phyloP scores from a whole-genome alignment of 441 rosid genomes.

The Aquilaria agallochum region DNA sequence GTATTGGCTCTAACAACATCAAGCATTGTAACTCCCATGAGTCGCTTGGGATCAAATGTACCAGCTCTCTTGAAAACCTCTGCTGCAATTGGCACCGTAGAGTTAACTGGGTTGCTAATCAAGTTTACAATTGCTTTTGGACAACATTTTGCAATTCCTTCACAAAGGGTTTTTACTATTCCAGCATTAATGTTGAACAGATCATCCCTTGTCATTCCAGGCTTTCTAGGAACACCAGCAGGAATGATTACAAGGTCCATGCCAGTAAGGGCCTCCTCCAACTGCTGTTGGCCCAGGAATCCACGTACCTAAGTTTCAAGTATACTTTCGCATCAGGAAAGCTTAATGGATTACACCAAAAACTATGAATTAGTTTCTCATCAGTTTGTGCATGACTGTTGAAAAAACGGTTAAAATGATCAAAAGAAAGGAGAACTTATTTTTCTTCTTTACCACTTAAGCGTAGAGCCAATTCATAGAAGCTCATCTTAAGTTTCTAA shows the following conservation, averaged over 20 bases:
- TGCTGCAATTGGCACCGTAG: conserved; percentile 87
- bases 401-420: too few relatives aligned
- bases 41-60: conserved; percentile 67
- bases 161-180: conserved; percentile 80
- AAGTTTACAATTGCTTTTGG: conserved; percentile 80
- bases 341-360: too few relatives aligned
- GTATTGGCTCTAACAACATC: conserved; percentile 94
- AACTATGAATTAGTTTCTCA: too few relatives aligned
- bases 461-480: too few relatives aligned
- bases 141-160: conserved; percentile 82
- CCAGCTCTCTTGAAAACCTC: conserved; percentile 92
- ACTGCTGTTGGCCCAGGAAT: conserved; percentile 72
- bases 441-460: too few relatives aligned
- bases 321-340: too few relatives aligned
- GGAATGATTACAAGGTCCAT: conserved; percentile 90
- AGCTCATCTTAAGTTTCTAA: too few relatives aligned
- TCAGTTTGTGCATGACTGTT: too few relatives aligned
- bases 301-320: conserved; percentile 55
- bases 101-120: conserved; percentile 94
- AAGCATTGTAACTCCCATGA: conserved; percentile 90
- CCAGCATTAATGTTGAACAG: conserved; percentile 93
- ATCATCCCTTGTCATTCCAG: conserved; percentile 98
- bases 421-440: too few relatives aligned
- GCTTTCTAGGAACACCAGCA: conserved; percentile 96
- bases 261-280: conserved; percentile 76